phyloP scores from a whole-genome alignment of 2,329 filamentous ascomycete species.

The Alternaria triticina region DNA sequence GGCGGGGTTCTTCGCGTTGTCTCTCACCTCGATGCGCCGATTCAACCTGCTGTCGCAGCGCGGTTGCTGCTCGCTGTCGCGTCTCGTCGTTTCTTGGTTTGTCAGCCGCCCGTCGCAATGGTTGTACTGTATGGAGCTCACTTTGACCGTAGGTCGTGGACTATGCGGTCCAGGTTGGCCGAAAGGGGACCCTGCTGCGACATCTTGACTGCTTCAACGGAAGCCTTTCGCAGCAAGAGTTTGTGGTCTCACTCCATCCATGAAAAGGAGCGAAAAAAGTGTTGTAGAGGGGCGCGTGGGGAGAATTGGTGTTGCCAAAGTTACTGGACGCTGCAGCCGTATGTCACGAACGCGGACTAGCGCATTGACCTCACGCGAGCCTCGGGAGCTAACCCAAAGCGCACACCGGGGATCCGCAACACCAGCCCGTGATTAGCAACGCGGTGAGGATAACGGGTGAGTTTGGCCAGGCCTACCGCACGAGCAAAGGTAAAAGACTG shows the following conservation, averaged over 20 bases:
- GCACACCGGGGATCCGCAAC: constrained; percentile 13
- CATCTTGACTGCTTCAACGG: constrained; percentile 47
- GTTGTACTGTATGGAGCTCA: constrained; percentile 29
- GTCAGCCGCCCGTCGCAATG: constrained; percentile 17
- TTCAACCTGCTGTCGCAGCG: constrained; percentile 53
- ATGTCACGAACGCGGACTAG: constrained; percentile 30
- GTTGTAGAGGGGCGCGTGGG: constrained; percentile 7
- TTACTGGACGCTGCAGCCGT: constrained; percentile 17
- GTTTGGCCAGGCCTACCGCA: not conserved
- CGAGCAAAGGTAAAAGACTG: not conserved
- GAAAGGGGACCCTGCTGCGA: constrained; percentile 43
- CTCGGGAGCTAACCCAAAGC: constrained; percentile 11
- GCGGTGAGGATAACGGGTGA: constrained; percentile 6
- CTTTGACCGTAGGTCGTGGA: constrained; percentile 64
- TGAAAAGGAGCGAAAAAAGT: constrained; percentile 33
- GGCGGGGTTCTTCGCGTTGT: constrained; percentile 15
- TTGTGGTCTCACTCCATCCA: constrained; percentile 36
- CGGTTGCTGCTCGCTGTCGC: constrained; percentile 52
- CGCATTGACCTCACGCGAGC: constrained; percentile 20
- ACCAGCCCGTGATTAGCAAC: not conserved
- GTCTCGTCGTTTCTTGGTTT: constrained; percentile 52
- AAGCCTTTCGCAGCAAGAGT: constrained; percentile 38
- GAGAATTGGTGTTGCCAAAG: constrained; percentile 22
- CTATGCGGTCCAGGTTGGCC: constrained; percentile 59
- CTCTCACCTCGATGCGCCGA: constrained; percentile 54